phyloP scores from a whole-genome alignment of 257 asterid species.

The Linderniella brevidens region DNA sequence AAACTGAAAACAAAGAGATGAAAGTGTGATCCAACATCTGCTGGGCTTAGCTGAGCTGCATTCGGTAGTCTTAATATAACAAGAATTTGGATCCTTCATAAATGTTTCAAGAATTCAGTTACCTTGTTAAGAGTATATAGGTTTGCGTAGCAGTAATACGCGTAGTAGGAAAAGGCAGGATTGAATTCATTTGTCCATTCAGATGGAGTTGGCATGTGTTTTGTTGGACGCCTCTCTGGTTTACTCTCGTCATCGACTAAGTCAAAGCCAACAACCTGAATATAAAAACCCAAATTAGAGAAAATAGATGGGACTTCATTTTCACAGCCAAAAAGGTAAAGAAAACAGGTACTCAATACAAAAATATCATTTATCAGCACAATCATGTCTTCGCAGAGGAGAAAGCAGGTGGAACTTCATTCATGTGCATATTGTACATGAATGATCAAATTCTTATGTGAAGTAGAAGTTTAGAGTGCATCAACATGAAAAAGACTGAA shows the following conservation, averaged over 20 bases:
- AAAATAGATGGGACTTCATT: neutral
- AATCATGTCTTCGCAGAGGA: too few relatives aligned
- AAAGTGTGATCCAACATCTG: neutral
- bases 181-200: slow-evolving; percentile 90
- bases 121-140: slow-evolving; percentile 85
- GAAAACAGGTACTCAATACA: too few relatives aligned
- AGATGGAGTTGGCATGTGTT: slow-evolving; percentile 95
- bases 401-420: too few relatives aligned
- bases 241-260: slow-evolving; percentile 98
- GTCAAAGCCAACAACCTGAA: slow-evolving; percentile 95
- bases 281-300: slow-evolving; percentile 5
- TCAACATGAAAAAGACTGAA: neutral
- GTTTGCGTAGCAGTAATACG: slow-evolving; percentile 92
- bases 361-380: too few relatives aligned
- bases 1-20: neutral
- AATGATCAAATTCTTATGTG: too few relatives aligned
- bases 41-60: neutral
- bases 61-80: neutral
- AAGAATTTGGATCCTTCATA: neutral
- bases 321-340: too few relatives aligned
- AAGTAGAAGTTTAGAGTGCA: too few relatives aligned
- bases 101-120: neutral
- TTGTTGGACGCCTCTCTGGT: slow-evolving; percentile 97
- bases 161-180: slow-evolving; percentile 93
- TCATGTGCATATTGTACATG: too few relatives aligned